phyloP scores from a whole-genome alignment of 1,139 yeast species.

The Candida pseudoviswanathii region DNA sequence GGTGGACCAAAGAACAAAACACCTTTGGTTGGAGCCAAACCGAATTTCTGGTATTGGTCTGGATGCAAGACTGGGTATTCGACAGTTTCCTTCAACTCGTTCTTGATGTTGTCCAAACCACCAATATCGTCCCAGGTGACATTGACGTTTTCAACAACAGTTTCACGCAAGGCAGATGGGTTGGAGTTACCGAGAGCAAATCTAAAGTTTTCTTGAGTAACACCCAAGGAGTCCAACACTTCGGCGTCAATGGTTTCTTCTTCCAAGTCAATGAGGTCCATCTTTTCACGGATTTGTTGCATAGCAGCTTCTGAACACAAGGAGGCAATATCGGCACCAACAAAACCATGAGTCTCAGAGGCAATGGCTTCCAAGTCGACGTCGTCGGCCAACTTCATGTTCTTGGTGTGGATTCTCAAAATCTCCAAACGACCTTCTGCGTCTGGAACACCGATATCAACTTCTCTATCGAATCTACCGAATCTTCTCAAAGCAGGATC shows the following conservation, averaged over 20 bases:
- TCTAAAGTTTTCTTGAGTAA: constrained; percentile 98
- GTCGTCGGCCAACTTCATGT: constrained; percentile 94
- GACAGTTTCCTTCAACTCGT: constrained; percentile 96
- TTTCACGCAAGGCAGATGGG: constrained; percentile 98
- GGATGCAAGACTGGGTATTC: constrained; percentile 99
- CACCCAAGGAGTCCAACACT: constrained; percentile 93
- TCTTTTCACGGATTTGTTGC: constrained; percentile 96
- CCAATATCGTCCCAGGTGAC: constrained; percentile 99
- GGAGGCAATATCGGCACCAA: constrained; percentile 83
- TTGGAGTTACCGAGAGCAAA: constrained; percentile 97
- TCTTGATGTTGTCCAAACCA: constrained; percentile 93
- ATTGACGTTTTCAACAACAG: constrained; percentile 97
- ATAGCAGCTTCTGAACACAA: constrained; percentile 97
- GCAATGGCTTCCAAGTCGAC: constrained; percentile 91
- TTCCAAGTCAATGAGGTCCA: constrained; percentile 96
- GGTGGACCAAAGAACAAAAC: constrained; percentile 99
- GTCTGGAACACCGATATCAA: constrained; percentile 98
- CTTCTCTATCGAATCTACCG: constrained; percentile 99
- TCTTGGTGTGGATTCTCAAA: constrained; percentile 82
- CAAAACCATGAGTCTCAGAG: constrained; percentile 89
- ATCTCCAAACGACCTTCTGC: constrained; percentile 98
- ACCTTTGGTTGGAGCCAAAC: constrained; percentile 97
- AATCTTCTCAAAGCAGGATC: constrained; percentile 98
- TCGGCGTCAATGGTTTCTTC: constrained; percentile 99
- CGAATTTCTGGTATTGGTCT: constrained; percentile 97